Base-by-base conservation (phyloP, 2,329 filamentous ascomycete species). In the Cadophora sp. region DNA sequence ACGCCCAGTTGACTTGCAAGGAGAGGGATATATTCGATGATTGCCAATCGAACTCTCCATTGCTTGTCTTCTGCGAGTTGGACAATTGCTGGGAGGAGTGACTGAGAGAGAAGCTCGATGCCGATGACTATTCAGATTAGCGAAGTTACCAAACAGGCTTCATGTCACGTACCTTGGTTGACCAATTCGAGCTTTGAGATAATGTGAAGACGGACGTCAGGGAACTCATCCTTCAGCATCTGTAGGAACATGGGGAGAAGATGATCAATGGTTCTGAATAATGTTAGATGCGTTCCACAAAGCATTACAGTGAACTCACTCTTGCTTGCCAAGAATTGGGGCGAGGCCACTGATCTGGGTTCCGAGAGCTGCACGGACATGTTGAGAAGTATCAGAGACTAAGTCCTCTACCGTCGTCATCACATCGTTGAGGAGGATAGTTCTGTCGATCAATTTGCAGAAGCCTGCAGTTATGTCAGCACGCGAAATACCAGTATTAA, bases 151-250 rank as follows among this genome's bases (percentile, higher is more conserved):
- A 53, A 22, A 53, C 4, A 45, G 27, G 48, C 13, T 20, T 9
- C 48, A 27, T 11, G 27, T 14, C 51, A 77, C 82, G 70, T 83
- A 94, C 92, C 92, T 82, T 97, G 93, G 82, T 99, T 99, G 71
- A 99, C 96, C 70, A 96, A 88, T 83, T 99, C 96, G 64, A 99
- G 89, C 82, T 99, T 99, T n/a, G 96, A 98, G 77, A 99, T 99
- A 79, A 99, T 99, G 82, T 99, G 97, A 67, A 99, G 89, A 70
- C 96, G 91, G 61, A 99, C 96, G 78, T 99, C 96, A 24, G 96
- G 96, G 80, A 97, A 98, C 78, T 99, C 96, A 76, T 99, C 96
- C 86, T 98, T 99, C 75, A 99, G 89, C 96, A 99, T 99, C 80
- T 97, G 93, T 63, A 99, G 86, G 81, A 99, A 98, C 95, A 99